A percentile compares a stretch with the other conserved stretches of the same genome.
These are phyloP conservation scores for Ceratobasidium sp. DNA, from an alignment of 1,284 basidiomycete species.

Conservation along the genomic window DNA sequence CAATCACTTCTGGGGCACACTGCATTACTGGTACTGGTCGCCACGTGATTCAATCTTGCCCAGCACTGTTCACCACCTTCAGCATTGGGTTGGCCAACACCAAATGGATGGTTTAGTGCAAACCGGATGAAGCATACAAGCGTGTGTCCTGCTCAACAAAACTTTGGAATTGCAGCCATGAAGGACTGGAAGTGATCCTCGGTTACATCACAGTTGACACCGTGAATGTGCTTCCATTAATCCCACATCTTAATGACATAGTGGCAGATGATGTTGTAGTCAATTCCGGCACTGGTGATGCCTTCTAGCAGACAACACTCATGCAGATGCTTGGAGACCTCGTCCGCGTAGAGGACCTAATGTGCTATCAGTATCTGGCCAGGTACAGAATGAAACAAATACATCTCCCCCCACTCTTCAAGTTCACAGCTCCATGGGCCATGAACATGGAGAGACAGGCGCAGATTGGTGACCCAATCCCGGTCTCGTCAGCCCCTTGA, in stretches of 20 bases:
- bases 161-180: slow-evolving; percentile 20
- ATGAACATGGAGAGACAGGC: neutral
- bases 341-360: slow-evolving; percentile 6
- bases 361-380: too few species aligned
- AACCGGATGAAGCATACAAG: neutral
- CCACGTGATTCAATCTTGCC: slow-evolving; percentile 7
- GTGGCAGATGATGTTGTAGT: slow-evolving; percentile 34
- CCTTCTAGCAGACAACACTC: neutral
- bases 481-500: neutral
- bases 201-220: neutral
- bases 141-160: slow-evolving; percentile 4
- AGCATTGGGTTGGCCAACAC: slow-evolving; percentile 6
- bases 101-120: slow-evolving; percentile 3
- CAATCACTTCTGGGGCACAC: too few species aligned
- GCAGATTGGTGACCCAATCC: neutral
- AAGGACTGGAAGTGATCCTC: neutral
- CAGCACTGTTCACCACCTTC: slow-evolving; percentile 17
- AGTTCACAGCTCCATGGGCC: neutral
- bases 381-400: too few species aligned
- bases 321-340: neutral
- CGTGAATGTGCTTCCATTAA: neutral
- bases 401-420: neutral
- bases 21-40: neutral
- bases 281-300: neutral
- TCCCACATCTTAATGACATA: neutral